Conservation (phyloP, 495 filamentous ascomycete species). For the Delitschia confertaspora region DNA sequence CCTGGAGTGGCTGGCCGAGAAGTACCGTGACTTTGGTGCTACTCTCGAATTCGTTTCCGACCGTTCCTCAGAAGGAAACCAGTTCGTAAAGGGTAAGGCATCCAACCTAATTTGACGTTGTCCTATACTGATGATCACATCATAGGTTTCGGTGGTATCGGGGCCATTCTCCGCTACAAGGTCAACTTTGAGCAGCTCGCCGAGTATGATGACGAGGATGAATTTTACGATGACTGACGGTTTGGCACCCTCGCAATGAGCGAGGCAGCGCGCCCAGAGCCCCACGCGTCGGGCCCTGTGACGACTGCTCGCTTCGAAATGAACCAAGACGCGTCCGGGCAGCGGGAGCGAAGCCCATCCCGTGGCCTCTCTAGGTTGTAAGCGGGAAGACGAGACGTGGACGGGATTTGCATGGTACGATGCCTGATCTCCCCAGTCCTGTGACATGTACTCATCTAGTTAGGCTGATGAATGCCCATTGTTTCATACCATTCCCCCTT, state of each 20-base stretch:
- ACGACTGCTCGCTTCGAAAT: conserved; percentile 38
- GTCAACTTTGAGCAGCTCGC: conserved; percentile 99
- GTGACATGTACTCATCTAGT: background rate
- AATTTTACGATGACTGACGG: conserved; percentile 99
- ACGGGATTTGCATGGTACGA: conserved; percentile 18
- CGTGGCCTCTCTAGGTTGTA: conserved; percentile 28
- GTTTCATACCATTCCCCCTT: conserved; percentile 20
- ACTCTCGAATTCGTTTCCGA: conserved; percentile 97
- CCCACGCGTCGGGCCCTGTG: conserved; percentile 51
- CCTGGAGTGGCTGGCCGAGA: conserved; percentile 97
- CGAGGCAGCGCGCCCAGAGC: conserved; percentile 79
- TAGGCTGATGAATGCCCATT: conserved; percentile 16
- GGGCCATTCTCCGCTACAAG: conserved; percentile 95
- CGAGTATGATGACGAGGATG: conserved; percentile 91
- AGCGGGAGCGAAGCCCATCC: conserved; percentile 2
- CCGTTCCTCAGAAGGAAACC: conserved; percentile 92
- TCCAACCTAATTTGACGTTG: background rate
- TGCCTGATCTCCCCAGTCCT: background rate
- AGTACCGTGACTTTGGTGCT: conserved; percentile 94
- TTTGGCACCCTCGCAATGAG: conserved; percentile 76
- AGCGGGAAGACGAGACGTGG: conserved; percentile 10
- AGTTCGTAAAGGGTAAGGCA: conserved; percentile 78
- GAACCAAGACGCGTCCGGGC: conserved; percentile 17
- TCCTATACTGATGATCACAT: background rate
- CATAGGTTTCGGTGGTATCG: conserved; percentile 82